These are phyloP conservation scores for Avena sativa DNA, from an alignment of 176 grass and related monocot genomes.

Conservation along the genomic window DNA sequence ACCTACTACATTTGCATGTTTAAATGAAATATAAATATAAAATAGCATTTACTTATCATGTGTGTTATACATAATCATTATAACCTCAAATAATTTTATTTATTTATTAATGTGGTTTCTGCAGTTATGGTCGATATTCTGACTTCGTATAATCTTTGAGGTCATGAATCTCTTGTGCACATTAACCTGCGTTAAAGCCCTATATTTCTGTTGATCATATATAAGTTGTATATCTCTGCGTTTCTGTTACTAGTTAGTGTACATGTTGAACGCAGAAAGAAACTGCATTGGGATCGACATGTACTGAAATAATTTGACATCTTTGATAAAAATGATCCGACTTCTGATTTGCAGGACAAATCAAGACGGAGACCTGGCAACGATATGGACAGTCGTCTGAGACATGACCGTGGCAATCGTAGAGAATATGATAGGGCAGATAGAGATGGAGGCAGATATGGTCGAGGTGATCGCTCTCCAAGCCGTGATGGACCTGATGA, in stretches of 20 bases:
- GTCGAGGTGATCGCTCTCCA: slow-evolving; percentile 66
- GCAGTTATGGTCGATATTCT: neutral
- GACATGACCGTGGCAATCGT: slow-evolving; percentile 70
- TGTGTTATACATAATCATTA: neutral
- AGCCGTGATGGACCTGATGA: slow-evolving; percentile 73
- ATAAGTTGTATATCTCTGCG: slow-evolving; percentile 10
- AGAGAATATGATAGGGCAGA: slow-evolving; percentile 76
- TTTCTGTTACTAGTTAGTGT: slow-evolving; percentile 2
- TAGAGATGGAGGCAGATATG: slow-evolving; percentile 77
- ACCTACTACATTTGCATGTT: neutral
- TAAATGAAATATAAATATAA: slow-evolving; percentile 19
- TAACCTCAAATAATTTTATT: neutral
- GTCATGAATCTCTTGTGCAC: neutral
- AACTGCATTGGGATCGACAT: neutral
- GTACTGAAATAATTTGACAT: slow-evolving; percentile 23
- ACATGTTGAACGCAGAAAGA: slow-evolving; percentile 3
- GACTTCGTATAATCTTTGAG: neutral
- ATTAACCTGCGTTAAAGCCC: neutral
- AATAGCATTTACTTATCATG: neutral
- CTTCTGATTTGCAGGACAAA: slow-evolving; percentile 63
- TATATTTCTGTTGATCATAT: slow-evolving; percentile 2
- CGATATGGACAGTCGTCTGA: slow-evolving; percentile 62
- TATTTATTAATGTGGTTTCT: slow-evolving; percentile 4
- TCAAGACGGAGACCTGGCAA: slow-evolving; percentile 62
- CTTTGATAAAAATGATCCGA: slow-evolving; percentile 30